Percentiles rank a stretch among this genome's conserved stretches.
phyloP scores from a whole-genome alignment of 1,284 basidiomycete species.

The Meira miltonrushii region DNA sequence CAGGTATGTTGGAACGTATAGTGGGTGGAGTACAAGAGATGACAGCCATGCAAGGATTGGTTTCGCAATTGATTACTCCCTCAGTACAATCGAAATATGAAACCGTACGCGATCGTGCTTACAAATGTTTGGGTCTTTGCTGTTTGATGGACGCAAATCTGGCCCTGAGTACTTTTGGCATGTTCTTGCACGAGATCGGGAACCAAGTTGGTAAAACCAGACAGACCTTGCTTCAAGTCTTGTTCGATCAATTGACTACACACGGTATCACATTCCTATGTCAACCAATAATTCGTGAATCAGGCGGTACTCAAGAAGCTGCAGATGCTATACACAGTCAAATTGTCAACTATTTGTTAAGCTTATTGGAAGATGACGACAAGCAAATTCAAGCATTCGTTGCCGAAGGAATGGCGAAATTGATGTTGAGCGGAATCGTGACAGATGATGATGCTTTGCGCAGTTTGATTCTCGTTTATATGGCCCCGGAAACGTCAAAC shows the following conservation, averaged over 20 bases:
- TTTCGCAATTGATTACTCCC: conserved; percentile 84
- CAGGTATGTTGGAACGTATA: conserved; percentile 79
- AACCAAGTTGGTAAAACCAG: conserved; percentile 71
- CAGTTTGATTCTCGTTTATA: conserved; percentile 74
- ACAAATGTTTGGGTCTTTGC: conserved; percentile 79
- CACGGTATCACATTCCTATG: conserved; percentile 73
- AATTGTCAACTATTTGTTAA: conserved; percentile 42
- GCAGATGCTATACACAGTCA: conserved; percentile 36
- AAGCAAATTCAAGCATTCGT: conserved; percentile 67
- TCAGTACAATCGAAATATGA: conserved; percentile 81
- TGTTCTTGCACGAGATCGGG: conserved; percentile 81
- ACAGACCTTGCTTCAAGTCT: conserved; percentile 60
- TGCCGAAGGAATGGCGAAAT: conserved; percentile 79
- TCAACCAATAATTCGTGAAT: conserved; percentile 50
- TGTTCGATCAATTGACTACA: conserved; percentile 86
- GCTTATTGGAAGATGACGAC: conserved; percentile 64
- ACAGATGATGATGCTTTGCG: conserved; percentile 60
- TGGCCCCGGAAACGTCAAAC: conserved; percentile 75
- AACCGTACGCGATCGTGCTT: conserved; percentile 74
- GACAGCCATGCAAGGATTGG: conserved; percentile 81
- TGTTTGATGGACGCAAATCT: conserved; percentile 85
- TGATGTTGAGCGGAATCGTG: conserved; percentile 70
- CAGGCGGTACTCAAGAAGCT: conserved; percentile 34
- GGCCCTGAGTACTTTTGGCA: conserved; percentile 81
- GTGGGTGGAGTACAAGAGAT: conserved; percentile 76